Conservation (phyloP, 2,329 filamentous ascomycete species). For the Fusarium sp. region DNA sequence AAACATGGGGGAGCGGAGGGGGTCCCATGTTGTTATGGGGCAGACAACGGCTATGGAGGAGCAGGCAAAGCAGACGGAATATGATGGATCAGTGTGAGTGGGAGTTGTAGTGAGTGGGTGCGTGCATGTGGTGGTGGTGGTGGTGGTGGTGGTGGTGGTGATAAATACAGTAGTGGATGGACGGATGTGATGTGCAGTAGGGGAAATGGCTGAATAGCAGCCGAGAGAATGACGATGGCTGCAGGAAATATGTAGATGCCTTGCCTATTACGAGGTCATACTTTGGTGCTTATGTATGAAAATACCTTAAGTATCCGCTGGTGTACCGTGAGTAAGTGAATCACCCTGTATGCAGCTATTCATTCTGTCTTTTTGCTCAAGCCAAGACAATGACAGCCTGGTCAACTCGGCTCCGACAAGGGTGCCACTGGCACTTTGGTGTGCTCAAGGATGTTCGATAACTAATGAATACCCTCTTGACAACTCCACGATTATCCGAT, state of each 20-base stretch:
- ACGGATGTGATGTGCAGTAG: constrained; percentile 6
- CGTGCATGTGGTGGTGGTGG: constrained; percentile 2
- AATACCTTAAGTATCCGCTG: background rate
- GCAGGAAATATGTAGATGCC: background rate
- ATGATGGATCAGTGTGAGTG: constrained; percentile 19
- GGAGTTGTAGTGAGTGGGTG: constrained; percentile 8
- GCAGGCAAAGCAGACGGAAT: constrained; percentile 25
- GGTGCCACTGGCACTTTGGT: constrained; percentile 4
- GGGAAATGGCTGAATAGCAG: constrained; percentile 5
- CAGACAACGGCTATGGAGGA: constrained; percentile 23
- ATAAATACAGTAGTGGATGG: constrained; percentile 9
- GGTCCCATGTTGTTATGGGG: constrained; percentile 27
- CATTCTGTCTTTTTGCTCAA: background rate
- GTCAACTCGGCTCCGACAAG: constrained; percentile 6
- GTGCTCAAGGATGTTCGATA: constrained; percentile 22
- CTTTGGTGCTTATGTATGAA: constrained; percentile 5
- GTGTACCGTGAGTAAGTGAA: background rate
- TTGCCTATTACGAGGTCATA: constrained; percentile 14
- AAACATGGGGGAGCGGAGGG: constrained; percentile 12
- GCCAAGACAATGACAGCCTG: constrained; percentile 12
- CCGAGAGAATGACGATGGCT: constrained; percentile 16
- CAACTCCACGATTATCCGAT: constrained; percentile 25
- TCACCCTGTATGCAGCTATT: background rate
- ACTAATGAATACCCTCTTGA: constrained; percentile 25
- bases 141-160: too few species aligned